phyloP scores from a whole-genome alignment of 108 stramenopile species.

The Licmophora abbreviata region DNA sequence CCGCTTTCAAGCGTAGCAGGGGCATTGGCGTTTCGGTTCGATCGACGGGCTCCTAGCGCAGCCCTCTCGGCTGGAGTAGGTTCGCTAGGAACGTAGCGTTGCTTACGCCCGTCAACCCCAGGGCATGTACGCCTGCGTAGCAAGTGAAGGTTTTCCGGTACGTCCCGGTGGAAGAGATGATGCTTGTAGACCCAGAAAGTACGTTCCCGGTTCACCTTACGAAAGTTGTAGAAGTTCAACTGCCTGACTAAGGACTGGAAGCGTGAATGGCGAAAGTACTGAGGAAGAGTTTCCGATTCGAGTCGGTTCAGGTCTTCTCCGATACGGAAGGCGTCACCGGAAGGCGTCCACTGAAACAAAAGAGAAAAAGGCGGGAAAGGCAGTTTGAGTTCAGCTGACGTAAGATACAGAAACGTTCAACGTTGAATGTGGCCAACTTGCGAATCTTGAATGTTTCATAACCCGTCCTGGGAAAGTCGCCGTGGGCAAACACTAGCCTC shows the following conservation, averaged over 20 bases:
- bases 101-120: conserved; percentile 73
- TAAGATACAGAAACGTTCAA: no score
- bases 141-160: conserved; percentile 77
- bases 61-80: no score
- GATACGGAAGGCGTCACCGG: conserved; percentile 82
- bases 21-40: no score
- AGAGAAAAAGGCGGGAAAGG: conserved; percentile 7
- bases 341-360: conserved; percentile 63
- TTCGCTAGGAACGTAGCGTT: no score
- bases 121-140: conserved; percentile 85
- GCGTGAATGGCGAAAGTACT: conserved; percentile 91
- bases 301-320: conserved; percentile 61
- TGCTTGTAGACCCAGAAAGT: conserved; percentile 96
- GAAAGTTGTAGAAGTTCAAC: conserved; percentile 82
- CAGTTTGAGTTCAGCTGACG: not conserved
- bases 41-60: no score
- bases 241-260: conserved; percentile 94
- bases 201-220: conserved; percentile 85
- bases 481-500: no score
- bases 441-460: no score
- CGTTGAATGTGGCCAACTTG: not conserved
- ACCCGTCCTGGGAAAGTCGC: no score
- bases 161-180: conserved; percentile 85
- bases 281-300: conserved; percentile 72
- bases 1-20: no score